These are phyloP conservation scores for Sapria himalayana DNA, from an alignment of 345 rosid species.

Conservation along the genomic window DNA sequence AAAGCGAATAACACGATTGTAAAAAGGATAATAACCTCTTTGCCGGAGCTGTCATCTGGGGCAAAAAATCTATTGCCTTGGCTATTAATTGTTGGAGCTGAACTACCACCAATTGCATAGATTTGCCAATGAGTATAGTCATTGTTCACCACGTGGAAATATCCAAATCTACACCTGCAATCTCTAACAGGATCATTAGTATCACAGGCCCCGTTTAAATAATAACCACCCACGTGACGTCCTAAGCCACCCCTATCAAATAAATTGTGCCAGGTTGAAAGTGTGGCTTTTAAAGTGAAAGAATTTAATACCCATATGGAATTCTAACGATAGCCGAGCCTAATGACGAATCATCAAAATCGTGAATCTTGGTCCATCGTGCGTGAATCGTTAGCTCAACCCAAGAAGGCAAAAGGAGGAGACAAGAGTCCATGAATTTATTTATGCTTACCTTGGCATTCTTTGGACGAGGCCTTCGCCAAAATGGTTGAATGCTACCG, in stretches of 20 bases:
- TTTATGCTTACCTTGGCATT: slow-evolving; percentile 37
- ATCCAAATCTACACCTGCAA: slow-evolving; percentile 64
- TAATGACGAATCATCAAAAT: no score
- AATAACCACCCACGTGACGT: no score
- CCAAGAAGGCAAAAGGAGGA: neutral
- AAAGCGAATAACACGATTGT: no score
- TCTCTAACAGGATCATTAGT: no score
- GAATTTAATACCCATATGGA: neutral
- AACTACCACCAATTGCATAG: slow-evolving; percentile 85
- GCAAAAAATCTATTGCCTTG: slow-evolving; percentile 66
- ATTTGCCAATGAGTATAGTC: slow-evolving; percentile 85
- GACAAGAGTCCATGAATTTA: neutral
- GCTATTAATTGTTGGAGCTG: slow-evolving; percentile 62
- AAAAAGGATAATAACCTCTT: slow-evolving; percentile 61
- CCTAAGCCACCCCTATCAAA: no score
- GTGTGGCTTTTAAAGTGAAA: neutral
- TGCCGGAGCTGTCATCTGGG: slow-evolving; percentile 30
- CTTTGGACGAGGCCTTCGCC: slow-evolving; percentile 79
- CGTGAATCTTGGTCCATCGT: no score
- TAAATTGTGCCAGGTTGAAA: no score
- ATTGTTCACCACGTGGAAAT: slow-evolving; percentile 84
- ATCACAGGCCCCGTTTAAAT: no score
- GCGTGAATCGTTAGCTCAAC: neutral
- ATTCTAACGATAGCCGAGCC: no score
- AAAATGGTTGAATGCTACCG: slow-evolving; percentile 71